Percentiles rank a stretch among this genome's conserved stretches.
phyloP scores from a whole-genome alignment of 169 alveolate genomes.

The Cryptosporidium sp. region DNA sequence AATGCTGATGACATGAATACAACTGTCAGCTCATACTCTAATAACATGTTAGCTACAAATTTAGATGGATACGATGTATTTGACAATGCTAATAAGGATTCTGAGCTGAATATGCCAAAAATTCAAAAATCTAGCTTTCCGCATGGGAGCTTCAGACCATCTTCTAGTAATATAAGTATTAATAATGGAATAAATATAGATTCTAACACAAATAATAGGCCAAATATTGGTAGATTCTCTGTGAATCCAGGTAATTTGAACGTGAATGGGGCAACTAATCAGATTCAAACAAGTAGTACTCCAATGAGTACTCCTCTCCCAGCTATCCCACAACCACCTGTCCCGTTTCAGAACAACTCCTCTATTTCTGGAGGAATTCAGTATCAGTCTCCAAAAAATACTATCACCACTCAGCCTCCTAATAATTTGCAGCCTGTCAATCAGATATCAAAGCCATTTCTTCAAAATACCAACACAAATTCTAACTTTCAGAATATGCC shows the following conservation, averaged over 20 bases:
- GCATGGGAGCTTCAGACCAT: not conserved
- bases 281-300: not conserved
- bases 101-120: not conserved
- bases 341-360: not conserved
- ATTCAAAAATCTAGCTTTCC: not conserved
- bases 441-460: not conserved
- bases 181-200: not conserved
- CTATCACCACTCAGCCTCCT: not conserved
- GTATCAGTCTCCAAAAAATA: slow-evolving; percentile 3
- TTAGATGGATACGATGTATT: not conserved
- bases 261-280: not conserved
- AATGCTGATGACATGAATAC: not conserved
- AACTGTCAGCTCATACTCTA: not conserved
- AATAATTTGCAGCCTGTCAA: not conserved
- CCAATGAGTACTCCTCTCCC: slow-evolving; percentile 11
- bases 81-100: not conserved
- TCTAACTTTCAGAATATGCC: slow-evolving; percentile 12
- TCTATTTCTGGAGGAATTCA: not conserved
- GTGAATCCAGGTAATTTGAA: not conserved
- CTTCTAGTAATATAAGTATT: not conserved
- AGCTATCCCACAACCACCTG: not conserved
- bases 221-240: not conserved
- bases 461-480: not conserved
- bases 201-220: not conserved
- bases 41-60: not conserved